Percentiles rank a stretch among this genome's conserved stretches.
Conservation (phyloP, 495 filamentous ascomycete genomes). For the Xylaria palmicola region DNA sequence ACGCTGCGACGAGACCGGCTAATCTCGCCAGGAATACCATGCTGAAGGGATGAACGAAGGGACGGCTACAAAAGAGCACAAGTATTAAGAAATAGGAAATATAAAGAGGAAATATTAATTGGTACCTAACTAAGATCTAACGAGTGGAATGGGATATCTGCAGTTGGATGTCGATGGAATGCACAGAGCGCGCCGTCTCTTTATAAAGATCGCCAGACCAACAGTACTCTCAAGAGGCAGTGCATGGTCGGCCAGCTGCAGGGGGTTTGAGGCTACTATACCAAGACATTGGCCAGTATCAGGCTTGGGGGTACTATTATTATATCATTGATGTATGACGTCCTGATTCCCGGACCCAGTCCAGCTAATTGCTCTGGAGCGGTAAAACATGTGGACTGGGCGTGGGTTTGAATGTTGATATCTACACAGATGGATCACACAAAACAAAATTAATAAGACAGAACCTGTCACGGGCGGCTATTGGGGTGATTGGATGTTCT, state of each 20-base stretch:
- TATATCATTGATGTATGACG: not conserved
- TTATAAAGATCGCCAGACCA: not conserved
- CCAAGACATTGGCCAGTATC: slow-evolving; percentile 9
- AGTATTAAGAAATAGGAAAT: not conserved
- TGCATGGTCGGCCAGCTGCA: not conserved
- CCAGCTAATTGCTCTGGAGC: not conserved
- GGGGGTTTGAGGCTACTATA: not conserved
- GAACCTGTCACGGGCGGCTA: not conserved
- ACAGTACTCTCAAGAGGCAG: not conserved
- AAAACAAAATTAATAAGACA: not conserved
- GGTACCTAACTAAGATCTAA: not conserved
- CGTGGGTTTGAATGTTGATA: not conserved
- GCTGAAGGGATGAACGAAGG: slow-evolving; percentile 5
- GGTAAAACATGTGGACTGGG: not conserved
- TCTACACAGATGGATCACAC: not conserved
- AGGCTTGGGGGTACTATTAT: not conserved
- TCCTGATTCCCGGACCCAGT: not conserved
- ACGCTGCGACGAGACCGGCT: not conserved
- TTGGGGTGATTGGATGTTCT: not conserved
- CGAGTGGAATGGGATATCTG: not conserved
- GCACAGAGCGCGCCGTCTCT: not conserved
- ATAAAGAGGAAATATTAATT: not conserved
- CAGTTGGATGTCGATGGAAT: not conserved
- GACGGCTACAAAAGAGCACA: slow-evolving; percentile 17
- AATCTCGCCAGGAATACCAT: slow-evolving; percentile 7